phyloP scores from a whole-genome alignment of 1,284 basidiomycete species.

The Salmacisia buchloeana region DNA sequence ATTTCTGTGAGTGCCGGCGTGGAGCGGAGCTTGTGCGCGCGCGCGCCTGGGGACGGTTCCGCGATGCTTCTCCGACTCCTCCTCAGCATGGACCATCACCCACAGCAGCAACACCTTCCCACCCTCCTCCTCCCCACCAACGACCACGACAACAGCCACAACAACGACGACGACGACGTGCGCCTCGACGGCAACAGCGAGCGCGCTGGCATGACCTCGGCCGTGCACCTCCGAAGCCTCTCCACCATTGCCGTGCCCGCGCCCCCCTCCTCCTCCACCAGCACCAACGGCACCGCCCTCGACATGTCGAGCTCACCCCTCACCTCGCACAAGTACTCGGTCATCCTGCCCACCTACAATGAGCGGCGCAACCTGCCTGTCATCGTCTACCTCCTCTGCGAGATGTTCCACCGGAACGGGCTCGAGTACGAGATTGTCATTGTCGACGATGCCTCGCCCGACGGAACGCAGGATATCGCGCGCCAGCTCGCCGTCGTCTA shows the following conservation, averaged over 20 bases:
- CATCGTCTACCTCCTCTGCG: slow-evolving; percentile 54
- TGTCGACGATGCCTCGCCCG: slow-evolving; percentile 84
- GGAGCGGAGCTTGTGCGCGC: too few relatives aligned
- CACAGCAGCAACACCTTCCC: too few relatives aligned
- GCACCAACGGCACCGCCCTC: neutral
- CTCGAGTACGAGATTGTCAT: slow-evolving; percentile 75
- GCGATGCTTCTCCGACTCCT: too few relatives aligned
- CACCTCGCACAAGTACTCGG: slow-evolving; percentile 39
- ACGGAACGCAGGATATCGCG: slow-evolving; percentile 83
- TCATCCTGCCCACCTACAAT: slow-evolving; percentile 87
- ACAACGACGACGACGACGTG: too few relatives aligned
- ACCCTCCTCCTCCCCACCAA: too few relatives aligned
- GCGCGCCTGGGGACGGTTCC: too few relatives aligned
- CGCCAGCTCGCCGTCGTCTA: slow-evolving; percentile 69
- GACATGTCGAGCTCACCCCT: slow-evolving; percentile 7
- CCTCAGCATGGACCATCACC: too few relatives aligned
- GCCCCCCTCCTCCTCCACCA: slow-evolving; percentile 1
- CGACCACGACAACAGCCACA: too few relatives aligned
- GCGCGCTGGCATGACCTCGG: slow-evolving; percentile 9
- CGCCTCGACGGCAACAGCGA: too few relatives aligned
- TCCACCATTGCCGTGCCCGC: slow-evolving; percentile 6
- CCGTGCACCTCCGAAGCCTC: slow-evolving; percentile 6
- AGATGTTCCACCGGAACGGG: slow-evolving; percentile 21
- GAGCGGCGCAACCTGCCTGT: slow-evolving; percentile 85
- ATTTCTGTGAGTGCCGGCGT: too few relatives aligned